These are phyloP conservation scores for Centella asiatica DNA, from an alignment of 129 eudicot species.

Conservation along the genomic window DNA sequence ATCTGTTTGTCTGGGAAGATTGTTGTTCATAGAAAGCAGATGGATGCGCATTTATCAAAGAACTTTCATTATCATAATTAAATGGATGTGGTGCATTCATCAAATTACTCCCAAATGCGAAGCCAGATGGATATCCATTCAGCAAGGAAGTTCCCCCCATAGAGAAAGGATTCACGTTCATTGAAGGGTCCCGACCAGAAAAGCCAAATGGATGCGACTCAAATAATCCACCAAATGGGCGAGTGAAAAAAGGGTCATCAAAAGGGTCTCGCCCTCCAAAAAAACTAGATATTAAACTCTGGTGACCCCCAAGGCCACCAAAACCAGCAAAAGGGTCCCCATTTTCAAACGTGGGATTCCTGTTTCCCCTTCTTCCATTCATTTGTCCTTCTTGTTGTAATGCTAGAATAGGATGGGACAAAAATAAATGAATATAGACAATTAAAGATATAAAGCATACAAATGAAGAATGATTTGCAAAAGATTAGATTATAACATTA, in stretches of 20 bases:
- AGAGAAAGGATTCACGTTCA: slow-evolving; percentile 10
- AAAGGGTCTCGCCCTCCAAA: slow-evolving; percentile 80
- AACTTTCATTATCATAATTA: slow-evolving; percentile 27
- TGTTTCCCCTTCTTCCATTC: slow-evolving; percentile 57
- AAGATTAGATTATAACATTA: no score
- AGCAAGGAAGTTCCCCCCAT: slow-evolving; percentile 46
- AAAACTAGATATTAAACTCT: slow-evolving; percentile 36
- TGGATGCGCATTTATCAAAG: slow-evolving; percentile 33
- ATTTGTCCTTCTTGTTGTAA: slow-evolving; percentile 25
- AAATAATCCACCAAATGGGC: slow-evolving; percentile 65
- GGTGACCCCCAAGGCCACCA: slow-evolving; percentile 45
- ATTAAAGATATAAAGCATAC: neutral
- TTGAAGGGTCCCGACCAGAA: neutral
- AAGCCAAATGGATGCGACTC: slow-evolving; percentile 36
- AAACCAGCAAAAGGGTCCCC: slow-evolving; percentile 56
- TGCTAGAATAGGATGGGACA: slow-evolving; percentile 15
- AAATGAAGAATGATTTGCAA: neutral
- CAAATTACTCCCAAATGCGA: neutral
- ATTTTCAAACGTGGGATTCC: slow-evolving; percentile 47
- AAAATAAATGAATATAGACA: slow-evolving; percentile 4
- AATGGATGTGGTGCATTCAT: slow-evolving; percentile 14
- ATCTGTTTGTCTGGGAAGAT: slow-evolving; percentile 30
- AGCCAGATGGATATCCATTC: slow-evolving; percentile 27
- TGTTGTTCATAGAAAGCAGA: slow-evolving; percentile 34
- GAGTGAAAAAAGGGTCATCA: slow-evolving; percentile 77